Conservation (phyloP, 768 basidiomycete species). For the Vishniacozyma victoriae region DNA sequence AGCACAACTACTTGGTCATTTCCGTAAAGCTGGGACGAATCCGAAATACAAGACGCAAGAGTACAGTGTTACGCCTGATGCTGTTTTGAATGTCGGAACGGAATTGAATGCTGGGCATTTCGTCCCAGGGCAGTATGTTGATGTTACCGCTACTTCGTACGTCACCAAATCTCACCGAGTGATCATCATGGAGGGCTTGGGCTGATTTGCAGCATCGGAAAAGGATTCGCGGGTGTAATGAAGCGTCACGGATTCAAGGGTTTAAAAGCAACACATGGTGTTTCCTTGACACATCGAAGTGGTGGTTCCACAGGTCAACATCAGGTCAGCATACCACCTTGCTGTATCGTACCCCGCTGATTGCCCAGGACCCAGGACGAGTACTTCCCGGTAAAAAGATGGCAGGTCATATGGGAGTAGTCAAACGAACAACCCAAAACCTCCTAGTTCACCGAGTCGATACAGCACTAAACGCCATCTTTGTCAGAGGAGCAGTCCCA, state of each 20-base stretch:
- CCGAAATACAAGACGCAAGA: conserved; percentile 78
- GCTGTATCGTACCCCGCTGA: neutral
- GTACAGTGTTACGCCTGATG: conserved; percentile 82
- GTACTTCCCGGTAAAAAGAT: conserved; percentile 97
- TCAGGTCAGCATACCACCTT: conserved; percentile 57
- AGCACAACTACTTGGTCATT: conserved; percentile 80
- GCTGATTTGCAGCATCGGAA: conserved; percentile 65
- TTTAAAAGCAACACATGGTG: conserved; percentile 88
- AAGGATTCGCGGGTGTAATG: conserved; percentile 96
- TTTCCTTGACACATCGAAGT: conserved; percentile 86
- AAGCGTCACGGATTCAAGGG: conserved; percentile 93
- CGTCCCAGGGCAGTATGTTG: conserved; percentile 93
- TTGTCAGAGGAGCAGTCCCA: conserved; percentile 84
- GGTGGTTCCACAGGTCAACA: conserved; percentile 90
- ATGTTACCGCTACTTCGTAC: conserved; percentile 83
- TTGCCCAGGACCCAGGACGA: conserved; percentile 79
- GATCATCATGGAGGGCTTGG: neutral
- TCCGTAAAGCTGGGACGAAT: conserved; percentile 69
- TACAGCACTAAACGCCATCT: conserved; percentile 75
- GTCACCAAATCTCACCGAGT: conserved; percentile 43
- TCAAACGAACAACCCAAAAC: conserved; percentile 77
- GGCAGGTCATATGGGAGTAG: conserved; percentile 87
- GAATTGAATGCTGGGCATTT: conserved; percentile 86
- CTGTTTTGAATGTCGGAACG: conserved; percentile 83
- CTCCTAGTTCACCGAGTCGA: conserved; percentile 84